Percentiles rank a stretch among this genome's conserved stretches.
These are phyloP conservation scores for Coemansia nantahalensis DNA, from an alignment of 192 early-diverging fungal genomes.

Conservation along the genomic window DNA sequence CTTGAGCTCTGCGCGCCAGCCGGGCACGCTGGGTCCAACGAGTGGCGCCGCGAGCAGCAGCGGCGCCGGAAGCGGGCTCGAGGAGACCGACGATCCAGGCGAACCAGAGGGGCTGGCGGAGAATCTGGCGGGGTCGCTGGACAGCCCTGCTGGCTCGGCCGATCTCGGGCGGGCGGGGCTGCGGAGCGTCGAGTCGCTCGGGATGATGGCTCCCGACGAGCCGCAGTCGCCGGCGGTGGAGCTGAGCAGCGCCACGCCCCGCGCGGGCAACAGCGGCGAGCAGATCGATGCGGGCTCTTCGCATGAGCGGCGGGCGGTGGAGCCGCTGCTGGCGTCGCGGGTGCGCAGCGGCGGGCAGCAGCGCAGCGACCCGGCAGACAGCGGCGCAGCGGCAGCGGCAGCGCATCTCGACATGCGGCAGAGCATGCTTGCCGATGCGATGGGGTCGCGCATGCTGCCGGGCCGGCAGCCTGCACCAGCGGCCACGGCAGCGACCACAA, in stretches of 20 bases:
- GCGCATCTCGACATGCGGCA: slow-evolving; percentile 12
- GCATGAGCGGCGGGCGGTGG: background rate
- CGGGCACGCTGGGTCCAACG: too few relatives aligned
- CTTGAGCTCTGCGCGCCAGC: slow-evolving; percentile 4
- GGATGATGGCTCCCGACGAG: background rate
- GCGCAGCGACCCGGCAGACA: too few relatives aligned
- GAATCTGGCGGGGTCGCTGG: background rate
- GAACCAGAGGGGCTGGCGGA: background rate
- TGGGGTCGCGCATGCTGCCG: slow-evolving; percentile 20
- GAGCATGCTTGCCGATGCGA: slow-evolving; percentile 46
- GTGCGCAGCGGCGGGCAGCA: background rate
- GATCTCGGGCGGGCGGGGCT: slow-evolving; percentile 30
- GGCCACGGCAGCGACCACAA: background rate
- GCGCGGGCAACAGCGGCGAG: background rate
- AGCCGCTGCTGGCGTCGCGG: slow-evolving; percentile 2
- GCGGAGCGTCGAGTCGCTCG: slow-evolving; percentile 42
- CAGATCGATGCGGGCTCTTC: too few relatives aligned
- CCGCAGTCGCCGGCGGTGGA: slow-evolving; percentile 35
- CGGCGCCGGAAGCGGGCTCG: too few relatives aligned
- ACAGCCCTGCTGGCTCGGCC: slow-evolving; percentile 11
- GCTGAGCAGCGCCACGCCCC: slow-evolving; percentile 26
- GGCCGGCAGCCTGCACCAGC: background rate
- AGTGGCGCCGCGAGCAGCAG: too few relatives aligned
- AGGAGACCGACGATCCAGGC: too few relatives aligned
- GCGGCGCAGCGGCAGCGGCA: background rate